A percentile compares a stretch with the other conserved stretches of the same genome.
These are phyloP conservation scores for Pichia manshurica DNA, from an alignment of 805 yeast genomes.

Conservation along the genomic window DNA sequence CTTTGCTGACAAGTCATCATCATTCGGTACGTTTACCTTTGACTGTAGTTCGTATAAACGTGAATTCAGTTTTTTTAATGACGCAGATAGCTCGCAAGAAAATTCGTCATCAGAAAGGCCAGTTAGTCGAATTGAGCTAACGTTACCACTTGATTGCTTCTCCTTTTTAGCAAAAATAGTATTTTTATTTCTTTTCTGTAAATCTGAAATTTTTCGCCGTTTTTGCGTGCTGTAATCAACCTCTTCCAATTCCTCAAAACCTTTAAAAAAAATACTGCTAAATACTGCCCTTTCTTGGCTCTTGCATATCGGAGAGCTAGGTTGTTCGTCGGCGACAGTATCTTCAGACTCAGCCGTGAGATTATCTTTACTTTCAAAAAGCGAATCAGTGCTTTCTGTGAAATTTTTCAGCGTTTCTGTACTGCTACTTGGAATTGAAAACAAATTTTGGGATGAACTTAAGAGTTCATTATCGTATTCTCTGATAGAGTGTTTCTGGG, in stretches of 20 bases:
- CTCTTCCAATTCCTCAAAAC: constrained; percentile 6
- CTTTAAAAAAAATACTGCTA: neutral
- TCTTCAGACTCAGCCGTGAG: neutral
- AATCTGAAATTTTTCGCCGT: neutral
- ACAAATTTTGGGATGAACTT: neutral
- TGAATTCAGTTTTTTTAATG: neutral
- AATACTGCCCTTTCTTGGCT: neutral
- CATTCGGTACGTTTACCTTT: neutral
- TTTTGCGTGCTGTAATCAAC: neutral
- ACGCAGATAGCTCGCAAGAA: constrained; percentile 1
- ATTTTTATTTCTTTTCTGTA: neutral
- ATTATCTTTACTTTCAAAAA: neutral
- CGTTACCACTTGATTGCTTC: too few relatives aligned
- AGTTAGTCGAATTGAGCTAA: neutral
- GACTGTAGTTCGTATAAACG: constrained; percentile 6
- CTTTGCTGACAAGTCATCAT: neutral
- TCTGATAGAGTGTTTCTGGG: neutral
- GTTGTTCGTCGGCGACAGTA: neutral
- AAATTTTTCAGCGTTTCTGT: neutral
- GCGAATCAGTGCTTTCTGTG: neutral
- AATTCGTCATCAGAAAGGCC: neutral
- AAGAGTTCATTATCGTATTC: neutral
- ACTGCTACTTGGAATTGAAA: neutral
- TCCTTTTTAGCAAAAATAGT: neutral
- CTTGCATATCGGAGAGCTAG: neutral